Evolutionary conservation across 352 stramenopile genomes (phyloP), one percentile per base, ranked within the genome.

Genomic region (Pythium oligandrum): DNA sequence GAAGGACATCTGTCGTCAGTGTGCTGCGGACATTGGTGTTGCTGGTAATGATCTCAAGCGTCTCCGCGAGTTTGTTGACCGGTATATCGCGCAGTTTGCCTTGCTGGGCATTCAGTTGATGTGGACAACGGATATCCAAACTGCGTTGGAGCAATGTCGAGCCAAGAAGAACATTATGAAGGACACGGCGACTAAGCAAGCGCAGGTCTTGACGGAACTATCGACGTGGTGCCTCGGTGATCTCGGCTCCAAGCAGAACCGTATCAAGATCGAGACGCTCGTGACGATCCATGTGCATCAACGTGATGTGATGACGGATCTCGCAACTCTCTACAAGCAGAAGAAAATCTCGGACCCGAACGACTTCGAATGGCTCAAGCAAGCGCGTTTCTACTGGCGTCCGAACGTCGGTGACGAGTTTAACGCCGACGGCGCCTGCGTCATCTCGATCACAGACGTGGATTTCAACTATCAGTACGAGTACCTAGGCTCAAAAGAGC

Each of bases 391-490:
- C 59, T 99, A 99, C 64, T 99, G 95, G 95, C 83, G 96, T 30
- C 78, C 89, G 5, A 97, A 94, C 51, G 93, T 92, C 48, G 64
- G 69, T 0, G 96, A 99, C 55, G 95, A 98, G 57, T 96, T 97
- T 46, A 97, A 93, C 44, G 79, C 78, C 31, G 93, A 98, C 55
- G 97, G 95, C 36, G 89, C 95, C 3, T 98, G 93, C 50, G 90
- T 98, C 10, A 98, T 99, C 51, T 96, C 88, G 34, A 98, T 99
- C 60, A 98, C 96, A 0, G 96, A 99, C 61, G 95, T 98, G 2
- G 96, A 99, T 44, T 99, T 99, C 63, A 98, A 98, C 66, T 99
- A 99, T 59, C 93, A 98, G 66, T 99, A 97, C 62, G 96, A 99
- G 70, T 99, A 98, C 70, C 68, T 98, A 10, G 96, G 96, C 10